Evolutionary conservation across 1,284 basidiomycete genomes (phyloP).

Genomic region (Boletus semigastroideus): DNA sequence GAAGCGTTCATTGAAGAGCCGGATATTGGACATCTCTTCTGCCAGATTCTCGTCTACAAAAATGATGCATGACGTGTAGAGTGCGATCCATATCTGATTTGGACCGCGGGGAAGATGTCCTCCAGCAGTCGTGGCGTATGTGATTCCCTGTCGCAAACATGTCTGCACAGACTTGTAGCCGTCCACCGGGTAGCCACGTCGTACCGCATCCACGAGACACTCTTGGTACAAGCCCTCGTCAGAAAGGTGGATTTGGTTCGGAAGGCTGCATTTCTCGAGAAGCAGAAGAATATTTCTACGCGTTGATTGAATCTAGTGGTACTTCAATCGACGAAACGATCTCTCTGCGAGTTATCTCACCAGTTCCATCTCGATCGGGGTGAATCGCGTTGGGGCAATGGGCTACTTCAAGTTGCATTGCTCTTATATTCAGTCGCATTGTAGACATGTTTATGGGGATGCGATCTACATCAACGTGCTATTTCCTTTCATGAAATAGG

Average conservation of each 20-base stretch:
- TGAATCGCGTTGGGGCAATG: neutral
- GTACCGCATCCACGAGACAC: conserved; percentile 13
- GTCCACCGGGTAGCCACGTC: conserved; percentile 20
- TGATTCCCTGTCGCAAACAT: conserved; percentile 15
- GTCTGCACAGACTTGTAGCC: conserved; percentile 11
- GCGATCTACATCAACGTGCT: no score
- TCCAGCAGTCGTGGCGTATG: conserved; percentile 16
- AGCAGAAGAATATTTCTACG: conserved; percentile 16
- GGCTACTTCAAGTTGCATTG: neutral
- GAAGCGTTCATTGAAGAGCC: conserved; percentile 28
- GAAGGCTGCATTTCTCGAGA: conserved; percentile 16
- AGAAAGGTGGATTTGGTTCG: conserved; percentile 13
- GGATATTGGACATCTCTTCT: no score
- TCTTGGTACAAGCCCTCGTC: conserved; percentile 16
- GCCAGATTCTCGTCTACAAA: conserved; percentile 31
- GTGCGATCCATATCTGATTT: conserved; percentile 28
- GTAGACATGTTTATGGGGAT: no score
- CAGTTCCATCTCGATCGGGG: conserved; percentile 14
- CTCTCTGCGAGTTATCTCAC: neutral
- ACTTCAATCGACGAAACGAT: neutral
- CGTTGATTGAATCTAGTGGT: conserved; percentile 9
- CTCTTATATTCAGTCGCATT: conserved; percentile 16
- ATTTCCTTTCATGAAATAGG: no score
- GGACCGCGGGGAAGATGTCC: conserved; percentile 11
- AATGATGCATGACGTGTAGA: conserved; percentile 30